Percentiles rank a stretch among this genome's conserved stretches.
Conservation (phyloP, 177 flowering plant species). For the Vitis hybrid region DNA sequence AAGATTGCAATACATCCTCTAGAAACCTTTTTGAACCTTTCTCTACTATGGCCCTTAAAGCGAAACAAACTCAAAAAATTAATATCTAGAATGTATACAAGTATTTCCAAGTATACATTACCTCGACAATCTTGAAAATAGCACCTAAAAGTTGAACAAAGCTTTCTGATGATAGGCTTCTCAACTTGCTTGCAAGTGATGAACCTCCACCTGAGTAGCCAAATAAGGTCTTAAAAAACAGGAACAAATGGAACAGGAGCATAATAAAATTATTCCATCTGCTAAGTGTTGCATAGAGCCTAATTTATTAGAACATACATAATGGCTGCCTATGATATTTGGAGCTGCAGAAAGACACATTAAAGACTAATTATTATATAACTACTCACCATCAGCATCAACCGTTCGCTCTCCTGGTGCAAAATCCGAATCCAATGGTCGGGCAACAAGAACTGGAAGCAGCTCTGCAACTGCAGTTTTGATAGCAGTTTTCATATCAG, state of each 20-base stretch:
- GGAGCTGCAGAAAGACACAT: constrained; percentile 1
- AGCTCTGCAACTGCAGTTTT: constrained; percentile 88
- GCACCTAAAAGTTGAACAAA: constrained; percentile 84
- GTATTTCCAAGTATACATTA: constrained; percentile 40
- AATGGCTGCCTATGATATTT: neutral
- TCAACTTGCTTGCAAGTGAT: constrained; percentile 88
- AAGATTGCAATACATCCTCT: too few relatives aligned
- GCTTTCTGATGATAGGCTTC: constrained; percentile 82
- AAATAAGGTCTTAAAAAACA: constrained; percentile 3
- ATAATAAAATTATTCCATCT: neutral
- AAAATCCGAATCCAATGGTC: constrained; percentile 62
- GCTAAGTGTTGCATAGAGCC: neutral
- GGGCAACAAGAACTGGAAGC: constrained; percentile 71
- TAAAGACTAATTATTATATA: neutral
- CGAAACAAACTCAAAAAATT: neutral
- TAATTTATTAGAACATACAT: neutral
- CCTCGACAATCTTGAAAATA: constrained; percentile 89
- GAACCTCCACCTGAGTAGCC: constrained; percentile 69
- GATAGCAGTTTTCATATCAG: constrained; percentile 91
- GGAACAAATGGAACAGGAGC: neutral
- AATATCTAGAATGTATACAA: neutral
- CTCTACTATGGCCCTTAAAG: neutral
- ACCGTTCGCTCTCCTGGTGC: constrained; percentile 53
- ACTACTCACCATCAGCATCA: constrained; percentile 77
- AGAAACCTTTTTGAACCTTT: too few relatives aligned